These are phyloP conservation scores for Trichomonas vaginalis DNA, from an alignment of 208 protist species.

Conservation along the genomic window DNA sequence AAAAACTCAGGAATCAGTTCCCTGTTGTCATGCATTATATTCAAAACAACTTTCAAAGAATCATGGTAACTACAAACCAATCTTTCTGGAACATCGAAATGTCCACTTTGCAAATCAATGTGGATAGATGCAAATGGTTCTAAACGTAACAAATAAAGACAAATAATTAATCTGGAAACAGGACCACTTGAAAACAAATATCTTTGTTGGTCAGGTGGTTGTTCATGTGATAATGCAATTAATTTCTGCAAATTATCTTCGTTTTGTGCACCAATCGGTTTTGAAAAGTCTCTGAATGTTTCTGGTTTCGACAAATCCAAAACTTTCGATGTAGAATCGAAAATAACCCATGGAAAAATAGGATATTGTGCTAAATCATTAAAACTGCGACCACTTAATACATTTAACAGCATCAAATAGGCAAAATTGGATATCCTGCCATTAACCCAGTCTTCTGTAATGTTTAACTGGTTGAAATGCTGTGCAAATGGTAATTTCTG, in stretches of 20 bases:
- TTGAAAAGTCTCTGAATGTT: not conserved
- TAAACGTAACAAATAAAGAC: not conserved
- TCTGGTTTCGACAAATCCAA: not conserved
- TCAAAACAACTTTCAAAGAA: not conserved
- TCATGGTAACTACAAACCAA: not conserved
- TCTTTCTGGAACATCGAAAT: not conserved
- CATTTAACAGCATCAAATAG: not conserved
- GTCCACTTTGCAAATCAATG: not conserved
- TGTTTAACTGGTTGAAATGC: not conserved
- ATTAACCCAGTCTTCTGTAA: not conserved
- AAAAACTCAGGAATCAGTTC: conserved; percentile 13
- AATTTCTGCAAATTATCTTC: not conserved
- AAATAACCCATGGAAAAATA: not conserved
- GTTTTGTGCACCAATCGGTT: not conserved
- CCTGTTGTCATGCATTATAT: not conserved
- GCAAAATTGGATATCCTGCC: not conserved
- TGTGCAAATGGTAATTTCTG: not conserved
- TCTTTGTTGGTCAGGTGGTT: not conserved
- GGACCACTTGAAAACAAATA: not conserved
- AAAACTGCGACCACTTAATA: not conserved
- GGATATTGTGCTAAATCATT: not conserved
- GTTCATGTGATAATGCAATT: not conserved
- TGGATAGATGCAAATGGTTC: not conserved
- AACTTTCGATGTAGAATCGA: not conserved
- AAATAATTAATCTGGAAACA: not conserved